Base-by-base conservation (phyloP, 2,329 filamentous ascomycete species). In the Biscogniauxia mediterranea region DNA sequence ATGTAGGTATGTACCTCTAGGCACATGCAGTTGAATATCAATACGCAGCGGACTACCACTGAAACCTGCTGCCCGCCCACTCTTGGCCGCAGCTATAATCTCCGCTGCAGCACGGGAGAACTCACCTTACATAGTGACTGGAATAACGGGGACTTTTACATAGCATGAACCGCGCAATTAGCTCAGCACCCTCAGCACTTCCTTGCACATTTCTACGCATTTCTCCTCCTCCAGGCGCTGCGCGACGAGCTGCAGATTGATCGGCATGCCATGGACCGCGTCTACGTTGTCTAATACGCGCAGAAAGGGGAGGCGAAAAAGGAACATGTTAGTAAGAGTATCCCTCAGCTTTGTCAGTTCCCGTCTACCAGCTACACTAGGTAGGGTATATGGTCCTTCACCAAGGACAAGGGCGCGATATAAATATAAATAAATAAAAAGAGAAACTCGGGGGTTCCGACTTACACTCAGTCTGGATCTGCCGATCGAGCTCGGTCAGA, bases 191-290 rank as follows among this genome's bases (percentile, higher is more conserved):
- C 69, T 55, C 17, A 74, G 49, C 6, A 74, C 61, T 9, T 67
- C 63, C 54, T 71, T 72, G 54, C 67, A 70, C 69, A 74, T 73
- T 53, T 71, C 68, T 42, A 74, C 57, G 25, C 71, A 71, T 50
- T 73, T 74, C 63, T 74, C 73, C 57, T 74, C 73, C 53, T 74
- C 73, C 23, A 74, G 56, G 55, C 70, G 67, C 53, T 68, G 65
- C 7, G 64, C 78, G n/a, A 81, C 77, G 0, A 83, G 65, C 56
- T 80, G 78, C 1, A 81, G 68, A 53, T 73, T 80, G 25, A 82
- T 73, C 0, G 79, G 78, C 61, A 80, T 73, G 0, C 77, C 78
- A 26, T 81, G 74, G 8, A 81, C 74, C 0, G 68, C 63, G 0
- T 74, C 68, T 1, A 74, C 64, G 23, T 81, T 76, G 53, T 80